phyloP scores from a whole-genome alignment of 805 yeast species.

The Wickerhamomyces sydowiorum region DNA sequence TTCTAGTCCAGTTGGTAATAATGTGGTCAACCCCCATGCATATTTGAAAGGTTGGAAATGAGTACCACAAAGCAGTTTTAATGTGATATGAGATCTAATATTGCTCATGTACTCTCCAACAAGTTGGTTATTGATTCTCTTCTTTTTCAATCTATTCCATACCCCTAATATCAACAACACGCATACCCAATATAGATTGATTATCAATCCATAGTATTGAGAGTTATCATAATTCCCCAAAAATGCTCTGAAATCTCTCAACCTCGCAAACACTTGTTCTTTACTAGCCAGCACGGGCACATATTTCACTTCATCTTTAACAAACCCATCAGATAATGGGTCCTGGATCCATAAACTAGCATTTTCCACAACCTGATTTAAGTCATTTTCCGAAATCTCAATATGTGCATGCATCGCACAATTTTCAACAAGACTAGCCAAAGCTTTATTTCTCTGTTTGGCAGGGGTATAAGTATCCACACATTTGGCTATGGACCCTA shows the following conservation, averaged over 20 bases:
- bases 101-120: slow-evolving; percentile 9
- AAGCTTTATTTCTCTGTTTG: slow-evolving; percentile 1
- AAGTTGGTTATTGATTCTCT: slow-evolving; percentile 11
- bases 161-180: slow-evolving; percentile 13
- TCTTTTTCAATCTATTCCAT: slow-evolving; percentile 13
- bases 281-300: slow-evolving; percentile 11
- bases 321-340: not conserved
- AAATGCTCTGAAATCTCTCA: slow-evolving; percentile 20
- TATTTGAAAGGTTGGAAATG: slow-evolving; percentile 17
- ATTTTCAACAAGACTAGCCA: slow-evolving; percentile 4
- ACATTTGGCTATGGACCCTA: slow-evolving; percentile 16
- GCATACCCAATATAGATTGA: slow-evolving; percentile 17
- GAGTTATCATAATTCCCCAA: slow-evolving; percentile 19
- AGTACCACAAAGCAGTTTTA: slow-evolving; percentile 13
- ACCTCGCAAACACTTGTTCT: slow-evolving; percentile 4
- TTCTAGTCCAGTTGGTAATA: slow-evolving; percentile 19
- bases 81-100: slow-evolving; percentile 11
- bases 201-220: slow-evolving; percentile 14
- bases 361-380: slow-evolving; percentile 6
- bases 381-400: slow-evolving; percentile 6
- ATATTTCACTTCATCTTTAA: slow-evolving; percentile 1
- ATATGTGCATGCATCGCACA: slow-evolving; percentile 4
- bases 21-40: slow-evolving; percentile 6
- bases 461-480: slow-evolving; percentile 14
- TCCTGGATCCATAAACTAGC: slow-evolving; percentile 5